phyloP scores from a whole-genome alignment of 495 filamentous ascomycete genomes.

The Jackrogersella multiformis region DNA sequence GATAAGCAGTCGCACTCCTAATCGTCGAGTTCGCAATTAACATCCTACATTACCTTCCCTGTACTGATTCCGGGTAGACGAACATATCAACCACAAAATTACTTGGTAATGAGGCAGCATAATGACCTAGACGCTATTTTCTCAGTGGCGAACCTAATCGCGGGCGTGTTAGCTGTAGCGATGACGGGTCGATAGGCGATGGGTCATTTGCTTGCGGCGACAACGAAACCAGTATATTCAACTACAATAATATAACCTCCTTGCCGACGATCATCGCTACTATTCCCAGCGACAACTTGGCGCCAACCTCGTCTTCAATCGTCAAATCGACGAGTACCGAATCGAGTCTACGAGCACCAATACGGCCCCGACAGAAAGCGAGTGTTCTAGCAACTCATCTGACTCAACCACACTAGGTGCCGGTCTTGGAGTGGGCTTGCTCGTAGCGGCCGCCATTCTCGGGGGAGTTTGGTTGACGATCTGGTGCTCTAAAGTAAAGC shows the following conservation, averaged over 20 bases:
- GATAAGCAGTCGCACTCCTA: too few species aligned
- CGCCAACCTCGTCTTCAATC: constrained; percentile 4
- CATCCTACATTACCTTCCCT: too few species aligned
- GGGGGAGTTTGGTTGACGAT: constrained; percentile 20
- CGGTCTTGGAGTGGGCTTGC: constrained; percentile 23
- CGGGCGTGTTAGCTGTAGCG: too few species aligned
- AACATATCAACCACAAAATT: too few species aligned
- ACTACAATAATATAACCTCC: constrained; percentile 15
- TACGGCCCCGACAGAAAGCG: not conserved
- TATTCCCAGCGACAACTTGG: not conserved
- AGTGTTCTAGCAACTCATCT: not conserved
- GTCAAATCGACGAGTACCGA: not conserved
- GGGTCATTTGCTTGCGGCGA: constrained; percentile 31
- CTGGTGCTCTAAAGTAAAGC: constrained; percentile 15
- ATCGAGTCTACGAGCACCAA: not conserved
- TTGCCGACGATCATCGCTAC: constrained; percentile 25
- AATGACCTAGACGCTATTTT: too few species aligned
- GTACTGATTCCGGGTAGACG: too few species aligned
- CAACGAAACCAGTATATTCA: constrained; percentile 8
- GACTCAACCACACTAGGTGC: constrained; percentile 12
- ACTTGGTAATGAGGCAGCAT: too few species aligned
- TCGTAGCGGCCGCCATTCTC: constrained; percentile 16
- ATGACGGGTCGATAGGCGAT: constrained; percentile 15
- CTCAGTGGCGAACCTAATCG: too few species aligned
- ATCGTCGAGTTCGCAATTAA: too few species aligned